These are phyloP conservation scores for Paraphaeosphaeria sporulosa DNA, from an alignment of 2,329 filamentous ascomycete genomes.

Conservation along the genomic window DNA sequence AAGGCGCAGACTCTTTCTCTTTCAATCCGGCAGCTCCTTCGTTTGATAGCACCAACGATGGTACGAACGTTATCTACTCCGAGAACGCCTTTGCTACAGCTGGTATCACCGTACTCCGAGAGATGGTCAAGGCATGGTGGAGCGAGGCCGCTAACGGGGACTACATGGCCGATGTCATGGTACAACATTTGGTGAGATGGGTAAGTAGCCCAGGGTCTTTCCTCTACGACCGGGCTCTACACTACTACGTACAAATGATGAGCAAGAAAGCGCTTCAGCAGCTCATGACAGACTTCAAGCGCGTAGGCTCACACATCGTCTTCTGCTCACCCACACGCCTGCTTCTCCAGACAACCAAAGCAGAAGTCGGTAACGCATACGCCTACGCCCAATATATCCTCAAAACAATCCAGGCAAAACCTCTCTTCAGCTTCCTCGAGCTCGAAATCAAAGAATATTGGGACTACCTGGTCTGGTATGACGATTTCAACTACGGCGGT, in stretches of 20 bases:
- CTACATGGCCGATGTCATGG: slow-evolving; percentile 95
- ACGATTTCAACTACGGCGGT: slow-evolving; percentile 98
- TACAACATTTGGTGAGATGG: slow-evolving; percentile 97
- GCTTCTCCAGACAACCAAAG: slow-evolving; percentile 93
- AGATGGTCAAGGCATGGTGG: slow-evolving; percentile 99
- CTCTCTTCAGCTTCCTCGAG: slow-evolving; percentile 96
- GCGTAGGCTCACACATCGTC: slow-evolving; percentile 94
- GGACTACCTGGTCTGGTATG: slow-evolving; percentile 99
- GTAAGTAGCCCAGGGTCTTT: slow-evolving; percentile 92
- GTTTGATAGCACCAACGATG: slow-evolving; percentile 67
- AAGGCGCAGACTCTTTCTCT: slow-evolving; percentile 85
- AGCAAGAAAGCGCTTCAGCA: slow-evolving; percentile 96
- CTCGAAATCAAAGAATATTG: slow-evolving; percentile 98
- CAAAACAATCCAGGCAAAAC: slow-evolving; percentile 95
- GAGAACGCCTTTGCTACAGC: slow-evolving; percentile 94
- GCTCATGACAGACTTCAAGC: slow-evolving; percentile 94
- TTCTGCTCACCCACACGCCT: slow-evolving; percentile 91
- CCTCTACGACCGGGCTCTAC: slow-evolving; percentile 91
- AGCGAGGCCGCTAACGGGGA: slow-evolving; percentile 88
- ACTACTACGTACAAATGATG: slow-evolving; percentile 99
- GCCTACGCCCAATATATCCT: slow-evolving; percentile 98
- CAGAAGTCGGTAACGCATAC: slow-evolving; percentile 94
- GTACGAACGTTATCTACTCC: slow-evolving; percentile 75
- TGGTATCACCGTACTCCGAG: slow-evolving; percentile 86
- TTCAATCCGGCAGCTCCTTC: slow-evolving; percentile 77